These are phyloP conservation scores for Exophiala alcalophila DNA, from an alignment of 2,329 filamentous ascomycete species.

Conservation along the genomic window DNA sequence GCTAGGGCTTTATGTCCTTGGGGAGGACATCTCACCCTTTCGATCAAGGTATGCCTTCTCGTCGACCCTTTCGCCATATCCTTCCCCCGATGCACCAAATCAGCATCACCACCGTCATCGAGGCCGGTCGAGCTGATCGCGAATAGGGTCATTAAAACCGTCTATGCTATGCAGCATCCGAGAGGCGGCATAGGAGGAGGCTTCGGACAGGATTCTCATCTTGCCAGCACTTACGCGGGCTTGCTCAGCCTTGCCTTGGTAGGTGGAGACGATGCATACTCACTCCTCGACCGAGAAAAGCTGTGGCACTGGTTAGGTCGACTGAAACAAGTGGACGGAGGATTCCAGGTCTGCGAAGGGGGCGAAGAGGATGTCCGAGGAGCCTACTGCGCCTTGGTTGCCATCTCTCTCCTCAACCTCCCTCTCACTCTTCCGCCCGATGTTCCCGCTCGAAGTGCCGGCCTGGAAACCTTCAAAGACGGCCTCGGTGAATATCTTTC, in stretches of 20 bases:
- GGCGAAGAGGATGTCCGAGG: slow-evolving; percentile 93
- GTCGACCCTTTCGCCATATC: too few species aligned
- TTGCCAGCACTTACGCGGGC: slow-evolving; percentile 83
- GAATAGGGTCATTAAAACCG: slow-evolving; percentile 64
- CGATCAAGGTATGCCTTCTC: slow-evolving; percentile 64
- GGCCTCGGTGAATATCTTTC: slow-evolving; percentile 76
- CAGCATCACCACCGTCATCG: slow-evolving; percentile 1
- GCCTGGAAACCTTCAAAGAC: slow-evolving; percentile 65
- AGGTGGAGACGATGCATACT: slow-evolving; percentile 69
- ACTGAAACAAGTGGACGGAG: slow-evolving; percentile 82
- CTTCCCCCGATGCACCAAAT: too few species aligned
- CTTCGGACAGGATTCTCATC: slow-evolving; percentile 84
- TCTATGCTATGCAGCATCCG: slow-evolving; percentile 75
- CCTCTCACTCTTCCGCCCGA: slow-evolving; percentile 74
- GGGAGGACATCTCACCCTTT: slow-evolving; percentile 67
- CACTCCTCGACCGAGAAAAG: slow-evolving; percentile 72
- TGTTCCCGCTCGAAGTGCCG: slow-evolving; percentile 61
- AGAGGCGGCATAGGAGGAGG: slow-evolving; percentile 88
- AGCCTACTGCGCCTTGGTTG: slow-evolving; percentile 84
- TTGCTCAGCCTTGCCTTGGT: slow-evolving; percentile 75
- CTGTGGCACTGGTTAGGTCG: slow-evolving; percentile 90
- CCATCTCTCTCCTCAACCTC: slow-evolving; percentile 78
- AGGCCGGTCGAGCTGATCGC: slow-evolving; percentile 7
- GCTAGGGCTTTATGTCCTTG: slow-evolving; percentile 69
- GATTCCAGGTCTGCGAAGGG: slow-evolving; percentile 81